Conservation (phyloP, 768 basidiomycete species). For the Wakefieldia striispora region DNA sequence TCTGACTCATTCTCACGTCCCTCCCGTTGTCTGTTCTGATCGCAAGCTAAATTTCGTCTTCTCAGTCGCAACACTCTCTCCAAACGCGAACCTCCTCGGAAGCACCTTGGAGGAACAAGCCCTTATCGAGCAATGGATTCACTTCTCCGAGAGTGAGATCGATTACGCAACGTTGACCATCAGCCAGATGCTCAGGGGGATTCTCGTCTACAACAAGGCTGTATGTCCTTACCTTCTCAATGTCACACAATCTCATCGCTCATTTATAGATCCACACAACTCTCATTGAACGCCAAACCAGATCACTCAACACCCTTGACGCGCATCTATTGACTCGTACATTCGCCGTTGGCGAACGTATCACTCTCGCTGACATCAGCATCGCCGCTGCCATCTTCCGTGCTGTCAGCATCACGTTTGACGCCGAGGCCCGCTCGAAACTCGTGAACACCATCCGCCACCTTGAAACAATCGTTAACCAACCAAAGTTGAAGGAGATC, state of each 20-base stretch:
- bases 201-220: constrained; percentile 79
- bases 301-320: constrained; percentile 68
- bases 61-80: constrained; percentile 71
- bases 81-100: constrained; percentile 80
- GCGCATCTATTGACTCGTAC: constrained; percentile 73
- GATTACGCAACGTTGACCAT: constrained; percentile 37
- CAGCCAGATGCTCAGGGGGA: constrained; percentile 42
- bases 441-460: constrained; percentile 79
- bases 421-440: constrained; percentile 61
- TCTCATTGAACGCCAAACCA: constrained; percentile 51
- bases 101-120: constrained; percentile 62
- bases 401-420: constrained; percentile 56
- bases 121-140: constrained; percentile 81
- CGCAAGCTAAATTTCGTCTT: constrained; percentile 10
- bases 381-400: constrained; percentile 59
- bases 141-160: constrained; percentile 71
- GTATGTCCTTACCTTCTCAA: constrained; percentile 40
- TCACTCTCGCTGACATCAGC: constrained; percentile 87
- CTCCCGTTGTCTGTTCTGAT: constrained; percentile 9
- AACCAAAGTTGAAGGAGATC: constrained; percentile 68
- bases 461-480: constrained; percentile 85
- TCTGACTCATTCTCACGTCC: constrained; percentile 9
- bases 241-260: background rate
- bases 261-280: constrained; percentile 52
- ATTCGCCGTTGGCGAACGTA: constrained; percentile 90